Percentiles rank a stretch among this genome's conserved stretches.
Evolutionary conservation across 1,139 yeast genomes (phyloP).

Genomic region (Arxiozyma slooffiae): DNA sequence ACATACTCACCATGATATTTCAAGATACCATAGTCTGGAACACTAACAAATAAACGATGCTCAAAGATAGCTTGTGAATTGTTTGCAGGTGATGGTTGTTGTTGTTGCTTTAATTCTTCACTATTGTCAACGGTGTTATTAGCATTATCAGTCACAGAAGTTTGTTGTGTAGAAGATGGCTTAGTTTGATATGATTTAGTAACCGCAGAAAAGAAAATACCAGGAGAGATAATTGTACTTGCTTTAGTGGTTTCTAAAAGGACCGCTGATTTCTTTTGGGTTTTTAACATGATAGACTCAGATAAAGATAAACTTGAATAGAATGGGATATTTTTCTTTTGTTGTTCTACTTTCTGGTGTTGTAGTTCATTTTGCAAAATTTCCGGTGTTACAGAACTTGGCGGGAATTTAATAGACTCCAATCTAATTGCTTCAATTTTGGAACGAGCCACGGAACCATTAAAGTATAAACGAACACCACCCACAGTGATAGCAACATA

Average conservation of each 20-base stretch:
- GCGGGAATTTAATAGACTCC: constrained; percentile 62
- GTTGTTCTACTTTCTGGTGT: constrained; percentile 35
- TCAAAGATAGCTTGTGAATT: not conserved
- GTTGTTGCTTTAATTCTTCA: constrained; percentile 5
- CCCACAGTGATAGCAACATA: constrained; percentile 77
- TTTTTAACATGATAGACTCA: constrained; percentile 29
- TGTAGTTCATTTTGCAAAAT: constrained; percentile 39
- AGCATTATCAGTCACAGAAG: not conserved
- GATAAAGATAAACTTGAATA: constrained; percentile 24
- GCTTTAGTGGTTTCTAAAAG: constrained; percentile 35
- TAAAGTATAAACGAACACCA: constrained; percentile 72
- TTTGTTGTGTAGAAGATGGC: not conserved
- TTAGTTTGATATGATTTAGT: constrained; percentile 24
- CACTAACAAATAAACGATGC: constrained; percentile 56
- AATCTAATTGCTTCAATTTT: constrained; percentile 38
- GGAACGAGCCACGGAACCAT: constrained; percentile 37
- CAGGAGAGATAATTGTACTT: constrained; percentile 64
- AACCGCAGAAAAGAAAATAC: constrained; percentile 56
- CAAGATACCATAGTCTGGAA: constrained; percentile 75
- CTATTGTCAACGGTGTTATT: not conserved
- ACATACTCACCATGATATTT: constrained; percentile 60
- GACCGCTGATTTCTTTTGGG: constrained; percentile 37
- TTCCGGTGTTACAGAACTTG: constrained; percentile 53
- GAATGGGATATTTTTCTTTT: constrained; percentile 28
- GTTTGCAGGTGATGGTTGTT: not conserved